Percentiles rank a stretch among this genome's conserved stretches.
Evolutionary conservation across 108 stramenopile species (phyloP).

Genomic region (Aurantiochytrium sp.): DNA sequence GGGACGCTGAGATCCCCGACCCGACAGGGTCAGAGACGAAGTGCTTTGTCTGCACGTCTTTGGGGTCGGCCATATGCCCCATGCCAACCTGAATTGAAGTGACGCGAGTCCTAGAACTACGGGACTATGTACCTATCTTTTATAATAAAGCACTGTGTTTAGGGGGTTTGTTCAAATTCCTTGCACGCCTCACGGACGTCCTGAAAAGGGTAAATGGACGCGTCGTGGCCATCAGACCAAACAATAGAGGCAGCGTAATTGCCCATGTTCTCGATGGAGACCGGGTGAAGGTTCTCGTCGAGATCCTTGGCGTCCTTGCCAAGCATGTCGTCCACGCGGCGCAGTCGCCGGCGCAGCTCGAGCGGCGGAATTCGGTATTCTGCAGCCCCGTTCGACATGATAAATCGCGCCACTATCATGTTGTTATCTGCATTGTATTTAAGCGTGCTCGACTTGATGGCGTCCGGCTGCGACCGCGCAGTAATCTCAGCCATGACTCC

Average conservation of each 20-base stretch:
- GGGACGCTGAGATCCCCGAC: too few relatives aligned
- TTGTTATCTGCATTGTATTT: background rate
- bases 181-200: background rate
- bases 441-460: background rate
- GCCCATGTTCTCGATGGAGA: conserved; percentile 37
- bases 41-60: too few relatives aligned
- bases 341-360: background rate
- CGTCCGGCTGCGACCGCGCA: background rate
- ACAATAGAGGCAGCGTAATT: conserved; percentile 44
- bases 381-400: background rate
- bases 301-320: background rate
- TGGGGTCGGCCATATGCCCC: too few relatives aligned
- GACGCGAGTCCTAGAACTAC: too few relatives aligned
- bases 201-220: background rate
- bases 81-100: too few relatives aligned
- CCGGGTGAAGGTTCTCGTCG: conserved; percentile 17
- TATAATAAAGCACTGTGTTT: too few relatives aligned
- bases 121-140: too few relatives aligned
- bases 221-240: conserved; percentile 50
- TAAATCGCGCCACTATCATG: background rate
- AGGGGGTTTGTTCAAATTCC: background rate
- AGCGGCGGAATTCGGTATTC: background rate
- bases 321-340: conserved; percentile 10
- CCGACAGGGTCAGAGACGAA: too few relatives aligned
- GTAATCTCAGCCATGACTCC: background rate